Conservation (phyloP, 768 basidiomycete species). For the Russula sp. region DNA sequence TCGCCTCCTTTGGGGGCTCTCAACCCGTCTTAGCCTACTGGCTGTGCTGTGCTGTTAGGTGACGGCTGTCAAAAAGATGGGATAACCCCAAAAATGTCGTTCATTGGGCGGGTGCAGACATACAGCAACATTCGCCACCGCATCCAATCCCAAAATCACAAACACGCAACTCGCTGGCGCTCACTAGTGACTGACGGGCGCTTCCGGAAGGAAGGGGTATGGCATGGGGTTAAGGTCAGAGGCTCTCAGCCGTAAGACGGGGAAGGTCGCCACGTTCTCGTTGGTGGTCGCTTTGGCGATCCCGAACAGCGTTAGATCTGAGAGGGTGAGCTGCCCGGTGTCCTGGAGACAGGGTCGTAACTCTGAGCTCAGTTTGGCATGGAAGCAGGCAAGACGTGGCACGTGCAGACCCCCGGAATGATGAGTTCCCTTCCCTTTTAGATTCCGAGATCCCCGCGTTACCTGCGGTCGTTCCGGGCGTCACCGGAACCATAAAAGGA, state of each 20-base stretch:
- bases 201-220: background rate
- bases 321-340: conserved; percentile 7
- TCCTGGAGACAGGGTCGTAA: conserved; percentile 15
- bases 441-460: conserved; percentile 12
- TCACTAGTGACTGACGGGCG: too few relatives aligned
- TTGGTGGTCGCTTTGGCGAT: conserved; percentile 18
- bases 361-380: background rate
- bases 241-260: too few relatives aligned
- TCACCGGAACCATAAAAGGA: background rate
- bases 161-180: too few relatives aligned
- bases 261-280: conserved; percentile 13
- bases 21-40: too few relatives aligned
- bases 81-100: too few relatives aligned
- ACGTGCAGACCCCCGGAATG: conserved; percentile 2
- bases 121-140: too few relatives aligned
- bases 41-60: too few relatives aligned
- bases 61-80: too few relatives aligned
- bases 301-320: conserved; percentile 7
- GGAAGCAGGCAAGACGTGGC: too few relatives aligned
- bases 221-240: background rate
- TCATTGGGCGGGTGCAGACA: too few relatives aligned
- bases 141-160: too few relatives aligned
- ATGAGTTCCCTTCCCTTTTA: background rate
- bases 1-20: too few relatives aligned
- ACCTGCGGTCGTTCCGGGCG: background rate